Evolutionary conservation across 805 yeast genomes (phyloP).

Genomic region (Kluyveromyces dobzhanskii): DNA sequence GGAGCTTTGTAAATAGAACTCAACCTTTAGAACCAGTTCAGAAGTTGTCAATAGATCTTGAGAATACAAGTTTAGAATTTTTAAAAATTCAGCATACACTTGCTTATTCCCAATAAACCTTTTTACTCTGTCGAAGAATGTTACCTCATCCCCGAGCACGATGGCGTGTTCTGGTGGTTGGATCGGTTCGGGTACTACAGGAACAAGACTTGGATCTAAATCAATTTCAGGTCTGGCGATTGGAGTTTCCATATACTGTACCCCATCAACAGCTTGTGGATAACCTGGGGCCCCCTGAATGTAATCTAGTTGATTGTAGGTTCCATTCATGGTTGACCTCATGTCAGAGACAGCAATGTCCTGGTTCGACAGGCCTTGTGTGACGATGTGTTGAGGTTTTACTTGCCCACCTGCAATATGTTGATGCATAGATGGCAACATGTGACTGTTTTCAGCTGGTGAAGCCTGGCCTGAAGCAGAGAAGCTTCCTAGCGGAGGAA

Average conservation of each 20-base stretch:
- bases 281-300: conserved; percentile 6
- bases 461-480: conserved; percentile 31
- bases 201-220: conserved; percentile 61
- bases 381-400: conserved; percentile 40
- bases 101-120: conserved; percentile 82
- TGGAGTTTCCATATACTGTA: conserved; percentile 7
- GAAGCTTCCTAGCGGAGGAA: conserved; percentile 32
- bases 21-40: conserved; percentile 75
- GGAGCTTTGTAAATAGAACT: conserved; percentile 74
- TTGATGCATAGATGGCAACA: conserved; percentile 25
- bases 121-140: conserved; percentile 88
- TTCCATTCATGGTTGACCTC: conserved; percentile 24
- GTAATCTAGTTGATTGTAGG: conserved; percentile 21
- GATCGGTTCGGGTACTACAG: conserved; percentile 81
- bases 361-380: conserved; percentile 19
- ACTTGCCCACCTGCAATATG: conserved; percentile 12
- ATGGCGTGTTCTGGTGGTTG: conserved; percentile 47
- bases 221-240: conserved; percentile 34
- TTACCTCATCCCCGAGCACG: conserved; percentile 71
- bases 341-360: conserved; percentile 31
- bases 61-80: conserved; percentile 76
- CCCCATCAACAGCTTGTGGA: conserved; percentile 2
- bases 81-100: conserved; percentile 85
- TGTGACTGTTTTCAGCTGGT: conserved; percentile 11
- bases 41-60: conserved; percentile 83